Evolutionary conservation across 129 eudicot species (phyloP).

Genomic region (Glebionis coronaria): DNA sequence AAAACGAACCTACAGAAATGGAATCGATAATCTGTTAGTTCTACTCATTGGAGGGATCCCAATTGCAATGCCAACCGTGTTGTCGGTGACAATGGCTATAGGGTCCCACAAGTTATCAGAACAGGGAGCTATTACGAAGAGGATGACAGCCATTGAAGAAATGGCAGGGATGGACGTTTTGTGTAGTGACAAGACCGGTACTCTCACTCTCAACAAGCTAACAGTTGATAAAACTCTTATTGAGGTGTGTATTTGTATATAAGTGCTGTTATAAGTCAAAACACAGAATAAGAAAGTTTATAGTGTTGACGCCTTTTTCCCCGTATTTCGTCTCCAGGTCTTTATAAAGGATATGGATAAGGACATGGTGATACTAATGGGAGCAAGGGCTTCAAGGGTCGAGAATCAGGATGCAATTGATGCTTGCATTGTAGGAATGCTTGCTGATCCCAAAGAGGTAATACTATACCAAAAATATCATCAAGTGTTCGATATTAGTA

Average conservation of each 20-base stretch:
- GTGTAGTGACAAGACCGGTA: constrained; percentile 95
- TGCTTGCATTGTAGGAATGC: constrained; percentile 85
- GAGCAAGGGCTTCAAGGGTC: constrained; percentile 88
- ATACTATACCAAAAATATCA: neutral
- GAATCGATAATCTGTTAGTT: constrained; percentile 78
- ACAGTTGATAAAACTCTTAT: constrained; percentile 67
- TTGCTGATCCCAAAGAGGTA: constrained; percentile 77
- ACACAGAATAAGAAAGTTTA: neutral
- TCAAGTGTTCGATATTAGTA: neutral
- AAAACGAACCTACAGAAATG: constrained; percentile 66
- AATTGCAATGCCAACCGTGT: constrained; percentile 90
- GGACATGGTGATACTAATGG: constrained; percentile 49
- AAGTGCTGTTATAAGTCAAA: neutral
- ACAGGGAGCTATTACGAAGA: constrained; percentile 91
- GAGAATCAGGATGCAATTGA: constrained; percentile 94
- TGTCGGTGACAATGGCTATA: constrained; percentile 91
- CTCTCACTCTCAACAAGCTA: constrained; percentile 85
- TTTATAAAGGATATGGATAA: constrained; percentile 54
- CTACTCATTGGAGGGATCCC: constrained; percentile 91
- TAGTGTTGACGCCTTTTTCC: neutral
- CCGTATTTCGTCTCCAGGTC: constrained; percentile 29
- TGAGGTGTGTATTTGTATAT: constrained; percentile 43
- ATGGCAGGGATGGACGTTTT: constrained; percentile 97
- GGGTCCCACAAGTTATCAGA: constrained; percentile 82
- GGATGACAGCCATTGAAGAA: constrained; percentile 96